Conservation (phyloP, 805 yeast genomes). For the Candida coquimbonensis region DNA sequence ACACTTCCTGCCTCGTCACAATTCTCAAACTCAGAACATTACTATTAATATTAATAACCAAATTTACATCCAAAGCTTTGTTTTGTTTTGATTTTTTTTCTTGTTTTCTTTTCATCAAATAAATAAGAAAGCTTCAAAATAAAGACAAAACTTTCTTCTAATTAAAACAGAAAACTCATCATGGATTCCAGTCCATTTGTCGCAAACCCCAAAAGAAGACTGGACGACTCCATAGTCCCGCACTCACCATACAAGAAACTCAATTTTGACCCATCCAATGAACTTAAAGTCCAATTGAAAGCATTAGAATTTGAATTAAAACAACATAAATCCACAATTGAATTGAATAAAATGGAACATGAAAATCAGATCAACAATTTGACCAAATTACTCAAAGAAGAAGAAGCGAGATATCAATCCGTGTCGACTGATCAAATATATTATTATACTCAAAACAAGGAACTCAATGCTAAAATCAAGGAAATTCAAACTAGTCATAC, state of each 20-base stretch:
- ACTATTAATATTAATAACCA: too few species aligned
- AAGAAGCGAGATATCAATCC: slow-evolving; percentile 12
- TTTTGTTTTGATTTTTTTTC: too few species aligned
- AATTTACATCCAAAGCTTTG: too few species aligned
- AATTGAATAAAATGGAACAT: slow-evolving; percentile 25
- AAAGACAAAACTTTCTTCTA: background rate
- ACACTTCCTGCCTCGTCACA: too few species aligned
- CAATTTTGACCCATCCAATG: slow-evolving; percentile 1
- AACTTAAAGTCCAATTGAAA: slow-evolving; percentile 15
- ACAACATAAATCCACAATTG: slow-evolving; percentile 32
- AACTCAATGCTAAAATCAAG: slow-evolving; percentile 20
- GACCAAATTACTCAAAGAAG: slow-evolving; percentile 19
- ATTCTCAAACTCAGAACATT: too few species aligned
- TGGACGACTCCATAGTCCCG: too few species aligned
- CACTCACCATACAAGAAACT: slow-evolving; percentile 9
- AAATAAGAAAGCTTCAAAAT: too few species aligned
- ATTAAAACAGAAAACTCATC: slow-evolving; percentile 1
- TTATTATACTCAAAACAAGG: slow-evolving; percentile 30
- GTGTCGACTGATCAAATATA: slow-evolving; percentile 27
- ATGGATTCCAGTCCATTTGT: slow-evolving; percentile 29
- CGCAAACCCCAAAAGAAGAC: slow-evolving; percentile 23
- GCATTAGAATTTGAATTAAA: slow-evolving; percentile 31
- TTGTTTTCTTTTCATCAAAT: too few species aligned
- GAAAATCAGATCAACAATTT: slow-evolving; percentile 26
- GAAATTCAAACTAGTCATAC: slow-evolving; percentile 22